phyloP scores from a whole-genome alignment of 306 rosid species.

The Vigna unguiculata region DNA sequence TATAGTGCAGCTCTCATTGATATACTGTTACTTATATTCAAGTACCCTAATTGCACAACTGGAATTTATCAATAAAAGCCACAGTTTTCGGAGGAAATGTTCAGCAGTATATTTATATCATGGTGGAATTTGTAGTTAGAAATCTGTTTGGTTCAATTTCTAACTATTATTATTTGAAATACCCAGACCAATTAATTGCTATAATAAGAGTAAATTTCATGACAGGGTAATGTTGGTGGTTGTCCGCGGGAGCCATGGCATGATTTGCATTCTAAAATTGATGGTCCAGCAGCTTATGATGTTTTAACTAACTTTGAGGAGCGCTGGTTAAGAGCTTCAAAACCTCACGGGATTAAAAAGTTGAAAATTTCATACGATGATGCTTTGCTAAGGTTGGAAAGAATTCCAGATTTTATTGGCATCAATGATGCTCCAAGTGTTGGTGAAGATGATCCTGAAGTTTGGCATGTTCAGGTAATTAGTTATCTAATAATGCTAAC shows the following conservation, averaged over 20 bases:
- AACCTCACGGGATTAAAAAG: constrained; percentile 89
- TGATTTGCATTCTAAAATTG: constrained; percentile 93
- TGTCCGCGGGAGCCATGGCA: constrained; percentile 99
- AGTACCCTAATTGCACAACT: neutral
- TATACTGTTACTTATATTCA: neutral
- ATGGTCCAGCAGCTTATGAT: constrained; percentile 98
- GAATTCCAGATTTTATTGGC: constrained; percentile 84
- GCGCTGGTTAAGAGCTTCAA: constrained; percentile 93
- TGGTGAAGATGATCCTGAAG: constrained; percentile 77
- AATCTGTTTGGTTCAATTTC: constrained; percentile 5
- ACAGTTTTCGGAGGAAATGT: neutral
- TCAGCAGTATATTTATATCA: constrained; percentile 28
- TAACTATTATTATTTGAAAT: constrained; percentile 26
- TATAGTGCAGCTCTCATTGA: constrained; percentile 12
- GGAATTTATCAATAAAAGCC: constrained; percentile 3
- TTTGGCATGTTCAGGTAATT: constrained; percentile 97
- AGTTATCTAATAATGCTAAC: constrained; percentile 15
- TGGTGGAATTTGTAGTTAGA: constrained; percentile 30
- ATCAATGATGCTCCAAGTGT: constrained; percentile 56
- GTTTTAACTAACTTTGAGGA: constrained; percentile 94
- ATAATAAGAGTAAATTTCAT: constrained; percentile 36
- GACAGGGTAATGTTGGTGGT: constrained; percentile 76
- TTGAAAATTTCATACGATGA: constrained; percentile 73
- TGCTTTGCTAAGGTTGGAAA: constrained; percentile 82
- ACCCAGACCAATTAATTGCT: constrained; percentile 31